Percentiles rank a stretch among this genome's conserved stretches.
Evolutionary conservation across 495 filamentous ascomycete species (phyloP).

Genomic region (Xylaria longipes): DNA sequence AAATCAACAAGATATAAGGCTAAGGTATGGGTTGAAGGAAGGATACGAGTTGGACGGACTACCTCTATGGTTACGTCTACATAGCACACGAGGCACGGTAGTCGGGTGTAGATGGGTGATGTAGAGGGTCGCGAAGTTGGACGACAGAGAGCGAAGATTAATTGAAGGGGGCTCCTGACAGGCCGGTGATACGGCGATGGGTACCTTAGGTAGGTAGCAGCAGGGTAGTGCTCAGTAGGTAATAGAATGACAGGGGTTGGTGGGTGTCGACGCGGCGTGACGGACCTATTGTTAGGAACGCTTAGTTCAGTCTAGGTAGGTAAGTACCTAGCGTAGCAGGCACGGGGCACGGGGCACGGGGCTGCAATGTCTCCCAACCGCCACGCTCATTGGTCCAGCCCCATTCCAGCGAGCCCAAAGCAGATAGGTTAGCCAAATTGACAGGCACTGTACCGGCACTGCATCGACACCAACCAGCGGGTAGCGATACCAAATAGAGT

Average conservation of each 20-base stretch:
- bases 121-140: constrained; percentile 2
- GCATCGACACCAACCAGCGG: too few species aligned
- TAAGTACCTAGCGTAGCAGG: not conserved
- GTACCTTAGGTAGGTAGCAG: not conserved
- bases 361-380: too few species aligned
- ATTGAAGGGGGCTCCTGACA: constrained; percentile 21
- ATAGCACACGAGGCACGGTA: not conserved
- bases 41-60: constrained; percentile 19
- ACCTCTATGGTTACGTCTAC: constrained; percentile 1
- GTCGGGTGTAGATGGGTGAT: not conserved
- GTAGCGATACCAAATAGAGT: not conserved
- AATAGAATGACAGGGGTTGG: not conserved
- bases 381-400: not conserved
- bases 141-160: constrained; percentile 1
- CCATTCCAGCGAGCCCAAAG: not conserved
- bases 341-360: not conserved
- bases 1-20: not conserved
- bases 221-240: not conserved
- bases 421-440: not conserved
- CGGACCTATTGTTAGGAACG: not conserved
- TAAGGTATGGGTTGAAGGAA: not conserved
- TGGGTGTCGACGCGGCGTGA: not conserved
- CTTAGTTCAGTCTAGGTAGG: not conserved
- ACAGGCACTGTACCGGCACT: too few species aligned
- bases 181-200: not conserved